phyloP scores from a whole-genome alignment of 768 basidiomycete species.

The Lactifluus piperatus region DNA sequence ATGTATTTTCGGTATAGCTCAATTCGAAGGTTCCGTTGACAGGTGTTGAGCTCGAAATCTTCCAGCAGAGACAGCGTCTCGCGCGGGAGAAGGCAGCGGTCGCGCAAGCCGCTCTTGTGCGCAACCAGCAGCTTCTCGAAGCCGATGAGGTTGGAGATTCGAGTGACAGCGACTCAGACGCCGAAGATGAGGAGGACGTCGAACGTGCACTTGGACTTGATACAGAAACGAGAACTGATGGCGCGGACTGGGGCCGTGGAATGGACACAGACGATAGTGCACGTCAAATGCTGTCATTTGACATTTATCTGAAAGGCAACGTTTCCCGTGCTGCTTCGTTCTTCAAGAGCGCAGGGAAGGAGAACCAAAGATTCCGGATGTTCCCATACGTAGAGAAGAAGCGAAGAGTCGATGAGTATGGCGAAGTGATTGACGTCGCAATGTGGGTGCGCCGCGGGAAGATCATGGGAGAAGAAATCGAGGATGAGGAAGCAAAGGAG shows the following conservation, averaged over 20 bases:
- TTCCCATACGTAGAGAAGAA: conserved; percentile 95
- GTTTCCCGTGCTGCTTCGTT: conserved; percentile 79
- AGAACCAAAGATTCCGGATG: conserved; percentile 85
- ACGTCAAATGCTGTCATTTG: conserved; percentile 76
- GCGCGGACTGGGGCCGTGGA: conserved; percentile 47
- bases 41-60: conserved; percentile 79
- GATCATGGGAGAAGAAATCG: conserved; percentile 83
- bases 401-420: conserved; percentile 88
- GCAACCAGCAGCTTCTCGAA: conserved; percentile 84
- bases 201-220: conserved; percentile 43
- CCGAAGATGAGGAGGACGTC: conserved; percentile 57
- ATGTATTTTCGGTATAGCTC: conserved; percentile 41
- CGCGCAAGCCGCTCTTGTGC: conserved; percentile 72
- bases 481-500: conserved; percentile 73
- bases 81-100: conserved; percentile 80
- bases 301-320: conserved; percentile 97
- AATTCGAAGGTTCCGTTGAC: conserved; percentile 83
- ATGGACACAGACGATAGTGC: conserved; percentile 70
- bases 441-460: conserved; percentile 93
- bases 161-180: conserved; percentile 61
- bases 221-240: conserved; percentile 34
- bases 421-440: conserved; percentile 90
- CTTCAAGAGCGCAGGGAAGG: conserved; percentile 69
- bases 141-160: conserved; percentile 87
- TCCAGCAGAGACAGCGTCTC: conserved; percentile 64